Evolutionary conservation across 169 alveolate species (phyloP).

Genomic region (Besnoitia besnoiti): DNA sequence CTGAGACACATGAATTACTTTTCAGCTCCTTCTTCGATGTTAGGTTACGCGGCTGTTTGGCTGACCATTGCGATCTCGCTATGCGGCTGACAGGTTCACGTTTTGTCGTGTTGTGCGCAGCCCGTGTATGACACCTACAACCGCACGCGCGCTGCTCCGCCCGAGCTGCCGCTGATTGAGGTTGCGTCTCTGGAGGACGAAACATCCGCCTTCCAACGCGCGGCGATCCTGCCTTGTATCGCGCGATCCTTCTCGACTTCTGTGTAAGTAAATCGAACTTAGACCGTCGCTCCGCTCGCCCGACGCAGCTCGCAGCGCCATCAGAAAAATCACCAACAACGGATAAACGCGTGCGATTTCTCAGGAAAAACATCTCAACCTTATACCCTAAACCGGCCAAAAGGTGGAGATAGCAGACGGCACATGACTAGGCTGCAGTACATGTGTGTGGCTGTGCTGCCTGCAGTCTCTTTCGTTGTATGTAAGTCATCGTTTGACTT

Average conservation of each 20-base stretch:
- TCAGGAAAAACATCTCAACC: neutral
- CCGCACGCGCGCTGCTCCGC: neutral
- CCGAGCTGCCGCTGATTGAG: slow-evolving; percentile 7
- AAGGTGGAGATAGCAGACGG: too few species aligned
- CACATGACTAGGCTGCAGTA: too few species aligned
- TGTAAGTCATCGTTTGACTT: too few species aligned
- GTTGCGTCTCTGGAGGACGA: neutral
- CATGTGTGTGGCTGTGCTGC: neutral
- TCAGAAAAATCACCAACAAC: neutral
- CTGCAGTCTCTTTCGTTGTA: neutral
- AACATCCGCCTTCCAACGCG: neutral
- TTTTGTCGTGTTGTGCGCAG: neutral
- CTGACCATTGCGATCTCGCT: too few species aligned
- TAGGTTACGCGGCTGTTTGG: too few species aligned
- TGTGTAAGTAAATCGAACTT: neutral
- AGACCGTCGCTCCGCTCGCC: too few species aligned
- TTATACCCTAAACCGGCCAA: too few species aligned
- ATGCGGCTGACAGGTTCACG: neutral
- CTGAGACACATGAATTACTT: too few species aligned
- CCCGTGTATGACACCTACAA: slow-evolving; percentile 16
- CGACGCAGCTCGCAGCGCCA: neutral
- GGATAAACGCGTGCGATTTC: neutral
- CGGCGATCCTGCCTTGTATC: neutral
- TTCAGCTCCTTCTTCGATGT: too few species aligned
- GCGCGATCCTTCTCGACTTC: neutral